Conservation (phyloP, 2,329 filamentous ascomycete species). For the Leptosphaerulina australis region DNA sequence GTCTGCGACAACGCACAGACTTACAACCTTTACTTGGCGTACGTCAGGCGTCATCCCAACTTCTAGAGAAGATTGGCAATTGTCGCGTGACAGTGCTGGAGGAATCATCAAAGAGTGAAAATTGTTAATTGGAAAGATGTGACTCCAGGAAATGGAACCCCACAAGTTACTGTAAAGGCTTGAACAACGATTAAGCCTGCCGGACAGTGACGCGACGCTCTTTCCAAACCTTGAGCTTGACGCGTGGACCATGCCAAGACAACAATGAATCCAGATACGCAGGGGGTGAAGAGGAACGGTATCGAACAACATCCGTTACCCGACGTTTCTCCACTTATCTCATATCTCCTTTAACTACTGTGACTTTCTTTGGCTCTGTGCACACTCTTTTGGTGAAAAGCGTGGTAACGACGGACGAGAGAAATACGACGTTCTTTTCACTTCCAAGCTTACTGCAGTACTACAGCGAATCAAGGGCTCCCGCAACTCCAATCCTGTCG, state of each 20-base stretch:
- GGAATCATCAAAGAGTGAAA: neutral
- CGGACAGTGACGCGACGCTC: slow-evolving; percentile 8
- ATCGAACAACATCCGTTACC: slow-evolving; percentile 10
- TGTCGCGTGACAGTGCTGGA: slow-evolving; percentile 10
- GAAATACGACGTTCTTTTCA: slow-evolving; percentile 3
- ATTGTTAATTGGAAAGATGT: neutral
- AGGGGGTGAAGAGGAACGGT: slow-evolving; percentile 12
- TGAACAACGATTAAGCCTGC: slow-evolving; percentile 7
- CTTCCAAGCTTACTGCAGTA: slow-evolving; percentile 7
- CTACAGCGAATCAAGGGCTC: slow-evolving; percentile 2
- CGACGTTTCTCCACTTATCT: slow-evolving; percentile 12
- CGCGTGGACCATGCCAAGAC: slow-evolving; percentile 17
- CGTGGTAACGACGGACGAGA: neutral
- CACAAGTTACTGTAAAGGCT: neutral
- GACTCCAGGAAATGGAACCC: neutral
- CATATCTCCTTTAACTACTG: slow-evolving; percentile 15
- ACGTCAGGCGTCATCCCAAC: slow-evolving; percentile 5
- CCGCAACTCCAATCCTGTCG: slow-evolving; percentile 6
- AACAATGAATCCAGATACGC: slow-evolving; percentile 10
- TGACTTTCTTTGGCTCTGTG: slow-evolving; percentile 1
- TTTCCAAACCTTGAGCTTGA: slow-evolving; percentile 9
- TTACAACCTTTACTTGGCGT: slow-evolving; percentile 10
- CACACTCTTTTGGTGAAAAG: neutral
- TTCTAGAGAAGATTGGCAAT: neutral
- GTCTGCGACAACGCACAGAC: neutral